Evolutionary conservation across 805 yeast species (phyloP).

Genomic region (Suhomyces kilbournensis): DNA sequence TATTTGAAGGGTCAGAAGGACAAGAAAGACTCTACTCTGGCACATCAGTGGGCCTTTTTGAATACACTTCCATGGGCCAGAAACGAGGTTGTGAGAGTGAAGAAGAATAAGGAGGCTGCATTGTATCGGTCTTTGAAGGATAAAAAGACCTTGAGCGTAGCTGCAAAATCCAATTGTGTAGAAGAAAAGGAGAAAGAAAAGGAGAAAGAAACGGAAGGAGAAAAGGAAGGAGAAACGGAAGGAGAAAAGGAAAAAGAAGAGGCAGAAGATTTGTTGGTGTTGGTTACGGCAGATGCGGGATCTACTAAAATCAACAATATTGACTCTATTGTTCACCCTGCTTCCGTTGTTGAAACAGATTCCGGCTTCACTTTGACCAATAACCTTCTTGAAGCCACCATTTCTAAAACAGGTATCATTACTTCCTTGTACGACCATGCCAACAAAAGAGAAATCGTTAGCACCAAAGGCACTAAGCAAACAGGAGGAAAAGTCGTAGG

Average conservation of each 20-base stretch:
- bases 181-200: not conserved
- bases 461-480: slow-evolving; percentile 51
- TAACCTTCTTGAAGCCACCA: slow-evolving; percentile 53
- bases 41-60: slow-evolving; percentile 23
- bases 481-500: slow-evolving; percentile 39
- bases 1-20: not conserved
- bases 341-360: slow-evolving; percentile 42
- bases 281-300: slow-evolving; percentile 19
- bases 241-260: not conserved
- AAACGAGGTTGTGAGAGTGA: slow-evolving; percentile 42
- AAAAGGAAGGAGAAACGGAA: no score
- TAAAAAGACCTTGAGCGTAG: not conserved
- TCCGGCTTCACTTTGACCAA: slow-evolving; percentile 57
- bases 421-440: slow-evolving; percentile 60
- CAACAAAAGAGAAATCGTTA: slow-evolving; percentile 62
- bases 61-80: slow-evolving; percentile 70
- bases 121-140: slow-evolving; percentile 12
- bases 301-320: slow-evolving; percentile 13
- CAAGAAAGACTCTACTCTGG: not conserved
- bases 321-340: slow-evolving; percentile 38
- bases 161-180: not conserved
- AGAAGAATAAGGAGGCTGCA: slow-evolving; percentile 23
- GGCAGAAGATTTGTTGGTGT: slow-evolving; percentile 12
- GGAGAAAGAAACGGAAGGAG: no score
- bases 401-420: slow-evolving; percentile 53